A percentile compares a stretch with the other conserved stretches of the same genome.
These are phyloP conservation scores for Wickerhamiella azyma DNA, from an alignment of 805 yeast genomes.

Conservation along the genomic window DNA sequence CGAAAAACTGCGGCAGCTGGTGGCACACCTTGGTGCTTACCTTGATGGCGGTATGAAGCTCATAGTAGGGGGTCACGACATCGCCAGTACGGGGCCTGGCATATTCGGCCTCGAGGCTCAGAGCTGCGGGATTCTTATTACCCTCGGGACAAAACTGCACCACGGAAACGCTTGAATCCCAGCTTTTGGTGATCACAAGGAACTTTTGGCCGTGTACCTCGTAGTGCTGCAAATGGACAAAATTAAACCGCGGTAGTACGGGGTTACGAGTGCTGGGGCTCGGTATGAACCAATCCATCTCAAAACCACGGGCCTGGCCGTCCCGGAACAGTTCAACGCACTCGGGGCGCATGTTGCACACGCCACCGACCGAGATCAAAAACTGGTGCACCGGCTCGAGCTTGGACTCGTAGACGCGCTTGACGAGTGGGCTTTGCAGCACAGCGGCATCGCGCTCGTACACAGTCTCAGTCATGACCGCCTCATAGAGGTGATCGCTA, in stretches of 20 bases:
- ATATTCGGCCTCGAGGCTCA: slow-evolving; percentile 9
- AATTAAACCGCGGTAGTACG: slow-evolving; percentile 21
- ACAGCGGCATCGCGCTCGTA: slow-evolving; percentile 54
- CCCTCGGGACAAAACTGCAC: slow-evolving; percentile 4
- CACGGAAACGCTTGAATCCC: slow-evolving; percentile 8
- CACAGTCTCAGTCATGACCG: slow-evolving; percentile 53
- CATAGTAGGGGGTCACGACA: slow-evolving; percentile 26
- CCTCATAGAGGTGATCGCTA: slow-evolving; percentile 38
- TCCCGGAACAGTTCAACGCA: slow-evolving; percentile 73
- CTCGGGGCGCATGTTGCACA: slow-evolving; percentile 53
- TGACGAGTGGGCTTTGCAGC: slow-evolving; percentile 44
- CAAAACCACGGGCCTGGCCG: slow-evolving; percentile 78
- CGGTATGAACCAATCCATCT: slow-evolving; percentile 38
- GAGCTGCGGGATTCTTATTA: neutral
- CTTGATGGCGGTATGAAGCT: slow-evolving; percentile 28
- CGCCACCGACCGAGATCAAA: slow-evolving; percentile 62
- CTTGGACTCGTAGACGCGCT: slow-evolving; percentile 66
- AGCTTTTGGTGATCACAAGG: slow-evolving; percentile 12
- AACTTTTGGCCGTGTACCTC: slow-evolving; percentile 17
- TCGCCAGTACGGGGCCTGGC: neutral
- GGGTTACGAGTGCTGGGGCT: slow-evolving; percentile 9
- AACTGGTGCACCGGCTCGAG: slow-evolving; percentile 58
- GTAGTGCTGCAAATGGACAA: slow-evolving; percentile 16
- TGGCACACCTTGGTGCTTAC: slow-evolving; percentile 45
- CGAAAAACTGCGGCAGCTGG: slow-evolving; percentile 41